Conservation (phyloP, 257 asterid species). For the Euphrasia confusa region DNA sequence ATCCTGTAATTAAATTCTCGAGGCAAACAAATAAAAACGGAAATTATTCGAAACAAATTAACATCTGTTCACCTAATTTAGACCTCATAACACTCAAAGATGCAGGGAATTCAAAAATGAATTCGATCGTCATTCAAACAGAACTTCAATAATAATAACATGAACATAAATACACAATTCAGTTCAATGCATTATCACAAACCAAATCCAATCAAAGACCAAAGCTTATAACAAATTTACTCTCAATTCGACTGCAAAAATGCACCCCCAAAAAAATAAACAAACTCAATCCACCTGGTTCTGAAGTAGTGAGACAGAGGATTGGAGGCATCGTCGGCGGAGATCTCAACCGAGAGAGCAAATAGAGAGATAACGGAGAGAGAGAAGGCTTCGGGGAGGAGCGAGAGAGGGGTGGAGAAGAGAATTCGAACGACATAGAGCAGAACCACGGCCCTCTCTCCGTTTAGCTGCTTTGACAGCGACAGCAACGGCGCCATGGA, state of each 20-base stretch:
- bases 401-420: slow-evolving; percentile 45
- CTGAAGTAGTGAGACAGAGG: slow-evolving; percentile 44
- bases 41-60: slow-evolving; percentile 1
- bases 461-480: slow-evolving; percentile 58
- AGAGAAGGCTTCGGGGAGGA: slow-evolving; percentile 55
- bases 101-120: not conserved
- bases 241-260: slow-evolving; percentile 17
- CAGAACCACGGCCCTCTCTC: slow-evolving; percentile 86
- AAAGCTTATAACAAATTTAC: not conserved
- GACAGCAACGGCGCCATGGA: slow-evolving; percentile 42
- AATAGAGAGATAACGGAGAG: slow-evolving; percentile 51
- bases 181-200: slow-evolving; percentile 14
- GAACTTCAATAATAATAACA: not conserved
- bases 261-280: not conserved
- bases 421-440: slow-evolving; percentile 51
- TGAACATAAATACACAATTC: slow-evolving; percentile 16
- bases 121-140: not conserved
- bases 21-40: not conserved
- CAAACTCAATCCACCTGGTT: slow-evolving; percentile 49
- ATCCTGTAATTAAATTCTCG: not conserved
- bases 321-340: slow-evolving; percentile 51
- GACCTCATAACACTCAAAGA: slow-evolving; percentile 8
- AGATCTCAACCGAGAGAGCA: slow-evolving; percentile 74
- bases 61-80: not conserved
- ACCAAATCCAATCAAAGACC: slow-evolving; percentile 4